Percentiles rank a stretch among this genome's conserved stretches.
Evolutionary conservation across 2,329 filamentous ascomycete species (phyloP).

Genomic region (Sclerotinia minor): DNA sequence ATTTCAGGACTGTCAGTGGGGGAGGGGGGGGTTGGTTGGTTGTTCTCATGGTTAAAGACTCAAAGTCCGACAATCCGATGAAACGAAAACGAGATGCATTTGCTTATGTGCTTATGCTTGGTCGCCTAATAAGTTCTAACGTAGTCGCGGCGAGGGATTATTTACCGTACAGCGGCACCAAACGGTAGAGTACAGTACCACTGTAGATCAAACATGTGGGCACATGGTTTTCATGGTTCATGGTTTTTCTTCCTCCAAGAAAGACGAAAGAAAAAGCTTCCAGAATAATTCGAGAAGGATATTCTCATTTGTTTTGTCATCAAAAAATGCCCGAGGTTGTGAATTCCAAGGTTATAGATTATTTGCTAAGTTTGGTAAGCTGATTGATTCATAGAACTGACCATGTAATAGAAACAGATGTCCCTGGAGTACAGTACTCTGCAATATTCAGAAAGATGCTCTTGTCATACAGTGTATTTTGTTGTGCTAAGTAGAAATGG

Average conservation of each 20-base stretch:
- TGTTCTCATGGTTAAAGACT: too few relatives aligned
- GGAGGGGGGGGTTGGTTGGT: neutral
- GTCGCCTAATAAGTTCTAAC: neutral
- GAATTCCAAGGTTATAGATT: neutral
- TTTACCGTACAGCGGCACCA: slow-evolving; percentile 7
- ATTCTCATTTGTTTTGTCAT: neutral
- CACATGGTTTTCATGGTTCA: slow-evolving; percentile 14
- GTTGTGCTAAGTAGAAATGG: neutral
- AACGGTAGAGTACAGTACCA: slow-evolving; percentile 2
- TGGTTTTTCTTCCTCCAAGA: neutral
- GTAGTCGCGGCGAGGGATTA: slow-evolving; percentile 2
- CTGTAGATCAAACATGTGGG: slow-evolving; percentile 22
- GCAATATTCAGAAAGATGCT: slow-evolving; percentile 4
- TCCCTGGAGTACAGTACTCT: neutral
- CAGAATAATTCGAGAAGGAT: slow-evolving; percentile 17
- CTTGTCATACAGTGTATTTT: slow-evolving; percentile 9
- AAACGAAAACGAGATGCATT: slow-evolving; percentile 3
- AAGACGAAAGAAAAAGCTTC: slow-evolving; percentile 2
- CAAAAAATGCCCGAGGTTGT: neutral
- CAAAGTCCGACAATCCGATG: neutral
- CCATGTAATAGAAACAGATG: slow-evolving; percentile 4
- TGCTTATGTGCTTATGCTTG: slow-evolving; percentile 8
- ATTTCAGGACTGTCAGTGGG: neutral
- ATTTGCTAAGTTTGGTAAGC: neutral
- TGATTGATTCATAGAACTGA: neutral